phyloP scores from a whole-genome alignment of 192 early-diverging fungal genomes.

The Neocallimastix lanati region DNA sequence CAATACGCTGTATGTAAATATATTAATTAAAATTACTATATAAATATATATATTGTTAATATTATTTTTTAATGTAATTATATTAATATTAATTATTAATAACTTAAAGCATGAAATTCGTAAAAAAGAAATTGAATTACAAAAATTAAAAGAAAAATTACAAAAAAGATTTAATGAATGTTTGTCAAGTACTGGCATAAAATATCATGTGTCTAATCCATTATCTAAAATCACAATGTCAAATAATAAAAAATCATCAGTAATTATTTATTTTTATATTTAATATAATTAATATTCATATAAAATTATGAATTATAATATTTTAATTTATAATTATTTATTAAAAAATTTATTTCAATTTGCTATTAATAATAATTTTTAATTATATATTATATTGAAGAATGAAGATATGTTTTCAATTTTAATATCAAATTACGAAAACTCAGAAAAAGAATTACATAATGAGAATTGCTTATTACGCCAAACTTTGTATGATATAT shows the following conservation, averaged over 20 bases:
- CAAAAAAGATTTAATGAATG: neutral
- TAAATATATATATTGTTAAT: too few species aligned
- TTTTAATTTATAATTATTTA: too few species aligned
- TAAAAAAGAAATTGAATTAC: neutral
- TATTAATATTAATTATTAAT: too few species aligned
- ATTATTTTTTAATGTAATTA: too few species aligned
- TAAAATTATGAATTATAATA: too few species aligned
- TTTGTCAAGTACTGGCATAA: neutral
- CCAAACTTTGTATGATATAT: neutral
- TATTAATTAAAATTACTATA: too few species aligned
- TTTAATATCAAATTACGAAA: neutral
- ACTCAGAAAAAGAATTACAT: neutral
- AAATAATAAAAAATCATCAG: neutral
- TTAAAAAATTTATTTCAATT: too few species aligned
- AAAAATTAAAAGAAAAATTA: neutral
- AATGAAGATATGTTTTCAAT: neutral
- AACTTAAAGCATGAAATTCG: neutral
- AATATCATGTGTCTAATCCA: neutral
- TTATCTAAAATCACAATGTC: neutral
- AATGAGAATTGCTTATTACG: neutral
- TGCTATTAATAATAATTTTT: too few species aligned
- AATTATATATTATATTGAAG: too few species aligned
- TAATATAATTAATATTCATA: too few species aligned
- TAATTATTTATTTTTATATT: too few species aligned
- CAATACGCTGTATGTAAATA: neutral